Base-by-base conservation (phyloP, 2,329 filamentous ascomycete genomes). In the Ascochyta pisi region DNA sequence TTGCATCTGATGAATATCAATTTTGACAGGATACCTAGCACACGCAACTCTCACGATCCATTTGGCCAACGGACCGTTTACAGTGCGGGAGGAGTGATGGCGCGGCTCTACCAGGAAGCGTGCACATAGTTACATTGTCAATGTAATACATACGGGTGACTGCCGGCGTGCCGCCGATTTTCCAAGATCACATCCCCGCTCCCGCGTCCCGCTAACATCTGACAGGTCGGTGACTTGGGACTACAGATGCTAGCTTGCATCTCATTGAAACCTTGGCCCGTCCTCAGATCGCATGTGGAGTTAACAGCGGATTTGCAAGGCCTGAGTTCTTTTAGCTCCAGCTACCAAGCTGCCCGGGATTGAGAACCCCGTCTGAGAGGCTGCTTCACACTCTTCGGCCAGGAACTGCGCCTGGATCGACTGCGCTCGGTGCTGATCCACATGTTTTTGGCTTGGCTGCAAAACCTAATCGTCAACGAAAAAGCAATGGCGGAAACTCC, bases 151-250 rank as follows among this genome's bases (percentile, higher is more conserved):
- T 22, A 12, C 34, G 15, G 15, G 35, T 52, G 22, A 34, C 19
- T 43, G 22, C 23, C 49, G 49, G 49, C 38, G 19, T 6, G 22
- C 27, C 13, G 26, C 26, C 49, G 35, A 10, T 15, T 3, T 51
- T 8, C 27, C 37, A 41, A 33, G 49, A 46, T 26, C 23, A 47
- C 12, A 26, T 53, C 31, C 42, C 29, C 29, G 38, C 38, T 48
- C 50, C 50, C 50, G 50, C 39, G 31, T 43, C 15, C 39, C 50
- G 44, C 22, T 54, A 38, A 48, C 50, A 39, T 27, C 31, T 48
- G 50, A 54, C 50, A 43, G 50, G 44, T n/a, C 33, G 24, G 44
- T 19, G 33, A 38, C 22, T 43, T 16, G 16, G 23, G 38, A 19
- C 13, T 43, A 42, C 43, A 48, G 19, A 54, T 38, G 38, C 24